Base-by-base conservation (phyloP, 164 flowering plant species). In the Tetracentron sinense region DNA sequence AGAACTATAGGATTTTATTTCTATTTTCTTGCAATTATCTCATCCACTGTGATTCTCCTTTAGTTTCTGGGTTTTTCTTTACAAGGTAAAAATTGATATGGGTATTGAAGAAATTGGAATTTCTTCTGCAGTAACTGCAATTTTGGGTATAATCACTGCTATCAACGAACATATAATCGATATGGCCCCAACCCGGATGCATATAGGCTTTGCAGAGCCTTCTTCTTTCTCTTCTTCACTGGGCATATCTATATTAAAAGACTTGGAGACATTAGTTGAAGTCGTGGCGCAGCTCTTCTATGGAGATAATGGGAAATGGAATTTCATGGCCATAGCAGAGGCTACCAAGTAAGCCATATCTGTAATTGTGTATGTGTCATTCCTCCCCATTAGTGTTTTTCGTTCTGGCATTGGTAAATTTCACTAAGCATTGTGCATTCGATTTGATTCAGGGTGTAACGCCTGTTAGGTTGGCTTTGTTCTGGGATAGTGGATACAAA, bases 261-360 rank as follows among this genome's bases (percentile, higher is more conserved):
- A 95, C 73, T 73, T 90, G 83, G 99, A 95, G 69, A 90, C 92
- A 10, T 78, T 95, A 62, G 84, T 88, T 61, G 99, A 95, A 83
- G 99, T 95, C 49, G 85, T 53, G 10, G 99, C 97, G 6, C 80
- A 90, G 56, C 87, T 86, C 19, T 81, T 64, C 61, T 89, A 77
- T 78, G 99, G 97, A 19, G 87, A 82, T 54, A 88, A 90, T 51
- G 88, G 78, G 66, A 92, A 90, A 75, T 95, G 99, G 99, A 82
- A 87, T 71, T 87, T 88, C 58, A 77, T 95, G 71, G 94, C 92
- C 64, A 56, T 77, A 55, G 82, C 84, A 25, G 97, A 94, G 69
- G 94, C 86, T 52, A 70, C 68, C 61, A 94, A 94, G 99, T 91
- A 80, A 85, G 92, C 25, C 15, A 19, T 56, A 49, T 25, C 19